Conservation (phyloP, 2,329 filamentous ascomycete species). For the Aspergillus versicolor region DNA sequence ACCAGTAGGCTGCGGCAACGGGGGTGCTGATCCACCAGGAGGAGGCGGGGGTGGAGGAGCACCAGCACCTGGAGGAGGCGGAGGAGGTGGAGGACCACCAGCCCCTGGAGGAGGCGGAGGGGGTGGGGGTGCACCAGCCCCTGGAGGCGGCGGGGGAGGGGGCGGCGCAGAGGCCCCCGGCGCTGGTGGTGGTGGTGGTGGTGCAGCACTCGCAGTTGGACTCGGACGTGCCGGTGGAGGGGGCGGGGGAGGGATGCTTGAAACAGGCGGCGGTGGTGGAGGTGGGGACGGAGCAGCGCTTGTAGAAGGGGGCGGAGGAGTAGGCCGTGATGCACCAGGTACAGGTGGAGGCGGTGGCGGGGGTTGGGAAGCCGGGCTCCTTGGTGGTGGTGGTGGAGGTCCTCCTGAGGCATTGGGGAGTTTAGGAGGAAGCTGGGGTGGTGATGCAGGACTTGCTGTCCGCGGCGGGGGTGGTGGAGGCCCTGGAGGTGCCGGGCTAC, state of each 20-base stretch:
- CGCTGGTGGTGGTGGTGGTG: slow-evolving; percentile 37
- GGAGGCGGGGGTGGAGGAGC: slow-evolving; percentile 37
- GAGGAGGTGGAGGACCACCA: slow-evolving; percentile 28
- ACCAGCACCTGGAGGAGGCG: slow-evolving; percentile 42
- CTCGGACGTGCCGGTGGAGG: slow-evolving; percentile 33
- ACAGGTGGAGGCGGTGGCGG: slow-evolving; percentile 43
- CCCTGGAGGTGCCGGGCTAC: slow-evolving; percentile 55
- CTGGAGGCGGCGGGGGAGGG: slow-evolving; percentile 34
- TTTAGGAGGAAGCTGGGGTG: slow-evolving; percentile 52
- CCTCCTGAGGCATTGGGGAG: slow-evolving; percentile 41
- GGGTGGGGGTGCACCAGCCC: slow-evolving; percentile 38
- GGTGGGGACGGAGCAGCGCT: slow-evolving; percentile 52
- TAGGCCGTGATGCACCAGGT: slow-evolving; percentile 34
- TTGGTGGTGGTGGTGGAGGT: slow-evolving; percentile 59
- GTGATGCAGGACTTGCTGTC: slow-evolving; percentile 41
- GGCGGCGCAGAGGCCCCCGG: slow-evolving; percentile 31
- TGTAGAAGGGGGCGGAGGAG: slow-evolving; percentile 28
- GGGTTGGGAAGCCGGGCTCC: slow-evolving; percentile 34
- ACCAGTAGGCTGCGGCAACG: slow-evolving; percentile 41
- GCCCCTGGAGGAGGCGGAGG: slow-evolving; percentile 29
- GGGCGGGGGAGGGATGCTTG: slow-evolving; percentile 48
- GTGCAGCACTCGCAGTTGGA: slow-evolving; percentile 25
- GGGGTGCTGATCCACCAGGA: slow-evolving; percentile 40
- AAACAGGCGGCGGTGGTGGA: slow-evolving; percentile 40
- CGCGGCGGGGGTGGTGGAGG: slow-evolving; percentile 67